Evolutionary conservation across 2,329 filamentous ascomycete genomes (phyloP).

Genomic region (Cladosporium sp.): DNA sequence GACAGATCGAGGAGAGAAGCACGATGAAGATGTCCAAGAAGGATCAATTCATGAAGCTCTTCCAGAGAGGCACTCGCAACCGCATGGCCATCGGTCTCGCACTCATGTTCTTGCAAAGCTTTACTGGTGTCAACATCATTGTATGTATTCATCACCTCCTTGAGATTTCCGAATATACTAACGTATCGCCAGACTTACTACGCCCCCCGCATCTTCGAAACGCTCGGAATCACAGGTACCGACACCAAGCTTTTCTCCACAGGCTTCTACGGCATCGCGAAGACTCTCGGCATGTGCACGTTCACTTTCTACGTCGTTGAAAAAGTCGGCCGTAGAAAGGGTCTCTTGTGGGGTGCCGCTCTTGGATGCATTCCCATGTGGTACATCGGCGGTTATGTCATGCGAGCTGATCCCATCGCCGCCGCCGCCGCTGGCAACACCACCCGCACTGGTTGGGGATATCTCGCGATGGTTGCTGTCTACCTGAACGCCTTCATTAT

Average conservation of each 20-base stretch:
- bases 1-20: slow-evolving; percentile 40
- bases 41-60: slow-evolving; percentile 49
- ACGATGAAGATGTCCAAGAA: slow-evolving; percentile 58
- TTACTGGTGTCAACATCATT: slow-evolving; percentile 32
- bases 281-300: slow-evolving; percentile 35
- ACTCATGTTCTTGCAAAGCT: slow-evolving; percentile 35
- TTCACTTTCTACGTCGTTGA: slow-evolving; percentile 38
- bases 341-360: slow-evolving; percentile 45
- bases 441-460: slow-evolving; percentile 44
- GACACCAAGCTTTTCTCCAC: slow-evolving; percentile 43
- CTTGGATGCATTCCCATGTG: slow-evolving; percentile 46
- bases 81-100: slow-evolving; percentile 35
- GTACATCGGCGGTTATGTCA: slow-evolving; percentile 50
- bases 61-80: slow-evolving; percentile 36
- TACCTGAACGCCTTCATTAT: slow-evolving; percentile 54
- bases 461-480: slow-evolving; percentile 51
- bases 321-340: slow-evolving; percentile 36
- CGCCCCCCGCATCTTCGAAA: slow-evolving; percentile 35
- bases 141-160: slow-evolving; percentile 22
- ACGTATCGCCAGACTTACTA: slow-evolving; percentile 19
- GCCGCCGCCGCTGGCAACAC: slow-evolving; percentile 42
- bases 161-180: not conserved
- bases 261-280: slow-evolving; percentile 46
- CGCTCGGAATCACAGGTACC: slow-evolving; percentile 42
- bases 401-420: slow-evolving; percentile 45